These are phyloP conservation scores for Myrmaecium sp. DNA, from an alignment of 2,329 filamentous ascomycete genomes.

Conservation along the genomic window DNA sequence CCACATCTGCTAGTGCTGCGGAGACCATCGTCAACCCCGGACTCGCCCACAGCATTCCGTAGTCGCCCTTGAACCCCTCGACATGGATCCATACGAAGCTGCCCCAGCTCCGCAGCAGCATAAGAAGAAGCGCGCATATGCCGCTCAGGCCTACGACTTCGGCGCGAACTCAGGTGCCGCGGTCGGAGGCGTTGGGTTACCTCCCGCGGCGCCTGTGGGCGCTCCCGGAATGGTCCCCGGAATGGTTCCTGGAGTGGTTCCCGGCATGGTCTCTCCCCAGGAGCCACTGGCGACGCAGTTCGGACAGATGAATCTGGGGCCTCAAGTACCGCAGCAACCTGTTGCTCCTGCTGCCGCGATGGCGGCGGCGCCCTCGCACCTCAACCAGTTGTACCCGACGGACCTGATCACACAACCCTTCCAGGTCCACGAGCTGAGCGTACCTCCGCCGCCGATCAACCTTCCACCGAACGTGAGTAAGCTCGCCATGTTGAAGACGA, in stretches of 20 bases:
- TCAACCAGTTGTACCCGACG: conserved; percentile 85
- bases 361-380: conserved; percentile 14
- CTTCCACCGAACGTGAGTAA: conserved; percentile 74
- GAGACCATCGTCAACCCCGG: too few species aligned
- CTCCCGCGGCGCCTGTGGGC: conserved; percentile 36
- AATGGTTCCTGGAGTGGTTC: too few species aligned
- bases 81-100: too few species aligned
- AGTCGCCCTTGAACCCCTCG: too few species aligned
- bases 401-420: conserved; percentile 88
- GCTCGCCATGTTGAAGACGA: background rate
- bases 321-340: conserved; percentile 36
- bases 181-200: conserved; percentile 27
- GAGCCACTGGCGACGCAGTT: conserved; percentile 69
- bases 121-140: conserved; percentile 92
- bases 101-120: conserved; percentile 21
- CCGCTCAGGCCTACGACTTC: conserved; percentile 87
- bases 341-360: conserved; percentile 19
- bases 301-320: conserved; percentile 55
- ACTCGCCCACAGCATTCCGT: too few species aligned
- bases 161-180: conserved; percentile 61
- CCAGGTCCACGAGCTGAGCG: conserved; percentile 80
- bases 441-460: conserved; percentile 78
- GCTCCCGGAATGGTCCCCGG: conserved; percentile 36
- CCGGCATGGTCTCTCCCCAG: conserved; percentile 24
- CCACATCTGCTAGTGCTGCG: too few species aligned